phyloP scores from a whole-genome alignment of 306 rosid species.

The Prinsepia uniflora region DNA sequence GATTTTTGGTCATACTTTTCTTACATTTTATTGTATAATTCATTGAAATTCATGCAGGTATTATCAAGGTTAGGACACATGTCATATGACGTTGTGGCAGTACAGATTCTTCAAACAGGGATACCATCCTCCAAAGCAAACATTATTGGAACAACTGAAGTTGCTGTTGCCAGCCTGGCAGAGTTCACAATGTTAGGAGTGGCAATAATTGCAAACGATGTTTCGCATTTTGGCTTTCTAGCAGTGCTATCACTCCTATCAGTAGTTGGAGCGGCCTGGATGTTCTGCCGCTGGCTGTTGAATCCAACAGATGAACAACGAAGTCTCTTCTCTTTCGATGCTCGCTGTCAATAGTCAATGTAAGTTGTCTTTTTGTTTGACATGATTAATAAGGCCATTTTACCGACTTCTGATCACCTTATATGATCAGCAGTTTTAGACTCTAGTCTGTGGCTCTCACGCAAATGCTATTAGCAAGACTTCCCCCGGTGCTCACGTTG shows the following conservation, averaged over 20 bases:
- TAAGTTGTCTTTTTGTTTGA: conserved; percentile 25
- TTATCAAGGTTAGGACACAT: conserved; percentile 87
- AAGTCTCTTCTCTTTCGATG: conserved; percentile 61
- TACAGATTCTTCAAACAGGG: conserved; percentile 90
- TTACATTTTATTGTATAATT: neutral
- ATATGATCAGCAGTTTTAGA: conserved; percentile 8
- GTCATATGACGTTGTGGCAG: conserved; percentile 93
- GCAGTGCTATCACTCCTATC: conserved; percentile 78
- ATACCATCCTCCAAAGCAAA: conserved; percentile 93
- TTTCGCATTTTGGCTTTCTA: conserved; percentile 67
- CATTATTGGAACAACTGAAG: conserved; percentile 89
- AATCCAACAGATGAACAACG: conserved; percentile 83
- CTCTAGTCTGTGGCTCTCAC: conserved; percentile 17
- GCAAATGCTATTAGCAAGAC: conserved; percentile 7
- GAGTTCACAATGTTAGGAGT: conserved; percentile 85
- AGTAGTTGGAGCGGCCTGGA: conserved; percentile 77
- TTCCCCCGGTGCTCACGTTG: neutral
- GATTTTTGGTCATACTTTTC: neutral
- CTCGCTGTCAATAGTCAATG: conserved; percentile 42
- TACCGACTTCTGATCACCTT: neutral
- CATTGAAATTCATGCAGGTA: conserved; percentile 43
- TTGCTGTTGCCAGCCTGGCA: conserved; percentile 90
- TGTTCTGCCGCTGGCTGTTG: conserved; percentile 83
- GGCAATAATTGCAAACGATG: conserved; percentile 82
- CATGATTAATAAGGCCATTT: neutral